Evolutionary conservation across 2,329 filamentous ascomycete genomes (phyloP).

Genomic region (Ascochyta fabae): DNA sequence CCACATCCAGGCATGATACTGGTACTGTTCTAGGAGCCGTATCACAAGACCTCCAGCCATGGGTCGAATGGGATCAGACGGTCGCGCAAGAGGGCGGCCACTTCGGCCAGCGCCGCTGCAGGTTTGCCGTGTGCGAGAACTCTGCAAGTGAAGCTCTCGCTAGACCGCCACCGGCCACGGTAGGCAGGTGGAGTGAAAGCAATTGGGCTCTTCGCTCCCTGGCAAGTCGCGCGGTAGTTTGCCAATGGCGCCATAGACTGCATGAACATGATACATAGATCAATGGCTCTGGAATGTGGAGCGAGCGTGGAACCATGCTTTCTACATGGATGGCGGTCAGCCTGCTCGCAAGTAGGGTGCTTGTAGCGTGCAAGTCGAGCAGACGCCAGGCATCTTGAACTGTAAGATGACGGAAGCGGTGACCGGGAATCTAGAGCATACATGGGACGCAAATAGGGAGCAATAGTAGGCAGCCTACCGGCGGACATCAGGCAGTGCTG

Average conservation of each 20-base stretch:
- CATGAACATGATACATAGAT: constrained; percentile 10
- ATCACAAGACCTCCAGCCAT: constrained; percentile 42
- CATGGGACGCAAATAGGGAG: constrained; percentile 15
- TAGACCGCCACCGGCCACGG: constrained; percentile 19
- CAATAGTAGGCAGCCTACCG: constrained; percentile 21
- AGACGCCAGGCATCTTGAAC: constrained; percentile 8
- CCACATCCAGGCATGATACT: constrained; percentile 22
- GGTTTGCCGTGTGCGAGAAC: constrained; percentile 17
- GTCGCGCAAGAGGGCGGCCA: constrained; percentile 29
- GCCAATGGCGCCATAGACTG: constrained; percentile 16
- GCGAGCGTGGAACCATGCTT: constrained; percentile 32
- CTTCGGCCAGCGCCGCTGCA: constrained; percentile 27
- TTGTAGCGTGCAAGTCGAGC: constrained; percentile 14
- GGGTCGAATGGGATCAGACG: constrained; percentile 22
- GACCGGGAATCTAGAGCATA: constrained; percentile 20
- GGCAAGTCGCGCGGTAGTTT: constrained; percentile 22
- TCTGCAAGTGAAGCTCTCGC: constrained; percentile 23
- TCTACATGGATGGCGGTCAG: constrained; percentile 34
- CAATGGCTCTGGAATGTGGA: constrained; percentile 35
- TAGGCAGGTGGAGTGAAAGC: constrained; percentile 25
- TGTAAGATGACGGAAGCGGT: constrained; percentile 32
- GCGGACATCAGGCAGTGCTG: constrained; percentile 23
- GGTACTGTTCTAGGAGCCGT: constrained; percentile 21
- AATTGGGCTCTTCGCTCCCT: constrained; percentile 22
- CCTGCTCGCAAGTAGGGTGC: constrained; percentile 19